phyloP scores from a whole-genome alignment of 1,284 basidiomycete genomes.

The Cryptococcus sp. region DNA sequence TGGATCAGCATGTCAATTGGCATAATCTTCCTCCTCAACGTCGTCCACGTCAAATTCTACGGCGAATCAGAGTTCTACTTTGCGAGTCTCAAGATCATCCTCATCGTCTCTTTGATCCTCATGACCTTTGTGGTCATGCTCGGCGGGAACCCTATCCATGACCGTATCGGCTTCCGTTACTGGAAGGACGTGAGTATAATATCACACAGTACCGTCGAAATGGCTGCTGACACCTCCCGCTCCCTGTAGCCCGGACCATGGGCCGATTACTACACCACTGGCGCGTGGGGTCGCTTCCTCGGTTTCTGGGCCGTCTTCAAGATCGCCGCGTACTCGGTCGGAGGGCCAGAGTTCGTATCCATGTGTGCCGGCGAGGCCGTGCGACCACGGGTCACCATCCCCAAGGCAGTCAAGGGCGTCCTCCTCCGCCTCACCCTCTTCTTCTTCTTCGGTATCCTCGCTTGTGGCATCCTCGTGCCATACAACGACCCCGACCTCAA shows the following conservation, averaged over 20 bases:
- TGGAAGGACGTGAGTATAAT: constrained; percentile 30
- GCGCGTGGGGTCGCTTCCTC: constrained; percentile 25
- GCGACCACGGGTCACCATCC: constrained; percentile 58
- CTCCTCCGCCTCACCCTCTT: constrained; percentile 37
- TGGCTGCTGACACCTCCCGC: too few species aligned
- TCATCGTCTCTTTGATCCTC: constrained; percentile 27
- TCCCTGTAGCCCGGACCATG: constrained; percentile 24
- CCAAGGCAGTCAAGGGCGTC: constrained; percentile 46
- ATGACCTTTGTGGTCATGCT: constrained; percentile 38
- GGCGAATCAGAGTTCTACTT: constrained; percentile 28
- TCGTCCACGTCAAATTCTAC: constrained; percentile 23
- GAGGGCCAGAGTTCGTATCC: constrained; percentile 38
- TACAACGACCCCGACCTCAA: constrained; percentile 20
- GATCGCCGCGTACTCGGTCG: constrained; percentile 36
- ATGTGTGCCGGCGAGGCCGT: constrained; percentile 36
- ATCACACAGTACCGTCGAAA: too few species aligned
- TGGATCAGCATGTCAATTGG: constrained; percentile 26
- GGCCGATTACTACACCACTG: constrained; percentile 15
- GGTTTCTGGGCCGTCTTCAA: constrained; percentile 35
- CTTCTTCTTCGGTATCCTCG: constrained; percentile 59
- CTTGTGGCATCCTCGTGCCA: constrained; percentile 52
- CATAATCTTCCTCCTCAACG: constrained; percentile 24
- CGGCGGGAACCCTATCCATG: constrained; percentile 35
- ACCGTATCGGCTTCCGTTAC: constrained; percentile 34
- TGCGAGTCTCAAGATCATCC: constrained; percentile 28